These are phyloP conservation scores for Arabidopsis suecica DNA, from an alignment of 345 rosid species.

Conservation along the genomic window DNA sequence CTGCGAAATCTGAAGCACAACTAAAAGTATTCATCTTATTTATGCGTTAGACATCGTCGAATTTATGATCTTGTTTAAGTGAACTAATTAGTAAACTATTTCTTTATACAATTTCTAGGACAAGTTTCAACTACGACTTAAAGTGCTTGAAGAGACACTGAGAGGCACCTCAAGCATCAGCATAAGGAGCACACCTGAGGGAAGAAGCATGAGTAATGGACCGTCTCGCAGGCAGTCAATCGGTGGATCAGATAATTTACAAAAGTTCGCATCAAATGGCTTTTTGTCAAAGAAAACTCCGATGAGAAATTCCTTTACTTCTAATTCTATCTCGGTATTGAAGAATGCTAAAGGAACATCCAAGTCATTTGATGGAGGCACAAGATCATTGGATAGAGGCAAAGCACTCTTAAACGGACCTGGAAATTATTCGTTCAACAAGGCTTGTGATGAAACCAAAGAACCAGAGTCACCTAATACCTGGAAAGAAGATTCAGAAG, in stretches of 20 bases:
- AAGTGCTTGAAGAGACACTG: constrained; percentile 86
- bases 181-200: constrained; percentile 61
- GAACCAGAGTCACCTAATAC: constrained; percentile 50
- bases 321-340: constrained; percentile 70
- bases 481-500: constrained; percentile 47
- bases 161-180: constrained; percentile 74
- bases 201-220: constrained; percentile 84
- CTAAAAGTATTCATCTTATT: constrained; percentile 61
- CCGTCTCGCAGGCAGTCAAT: constrained; percentile 93
- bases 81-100: not conserved
- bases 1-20: constrained; percentile 97
- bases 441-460: constrained; percentile 70
- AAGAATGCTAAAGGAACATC: constrained; percentile 98
- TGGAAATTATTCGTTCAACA: constrained; percentile 69
- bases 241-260: constrained; percentile 82
- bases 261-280: constrained; percentile 79
- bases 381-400: constrained; percentile 86
- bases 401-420: constrained; percentile 73
- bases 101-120: constrained; percentile 57
- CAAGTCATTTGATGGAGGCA: constrained; percentile 98
- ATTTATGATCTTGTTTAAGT: constrained; percentile 7
- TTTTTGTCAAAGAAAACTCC: constrained; percentile 74
- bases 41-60: not conserved
- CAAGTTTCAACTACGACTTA: constrained; percentile 87
- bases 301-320: constrained; percentile 52